phyloP scores from a whole-genome alignment of 2,329 filamentous ascomycete genomes.

The Colletotrichum horii region DNA sequence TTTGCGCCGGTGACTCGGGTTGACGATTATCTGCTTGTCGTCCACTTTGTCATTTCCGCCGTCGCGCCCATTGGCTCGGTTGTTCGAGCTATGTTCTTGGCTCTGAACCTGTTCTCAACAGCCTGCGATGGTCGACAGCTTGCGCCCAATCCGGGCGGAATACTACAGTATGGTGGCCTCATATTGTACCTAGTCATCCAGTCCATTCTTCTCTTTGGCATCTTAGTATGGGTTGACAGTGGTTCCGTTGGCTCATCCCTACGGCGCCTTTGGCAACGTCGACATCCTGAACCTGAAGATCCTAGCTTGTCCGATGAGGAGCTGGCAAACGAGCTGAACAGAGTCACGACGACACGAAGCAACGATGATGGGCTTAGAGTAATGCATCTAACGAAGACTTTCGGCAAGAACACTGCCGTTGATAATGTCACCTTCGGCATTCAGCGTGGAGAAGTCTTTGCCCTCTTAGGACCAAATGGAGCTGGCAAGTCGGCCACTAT shows the following conservation, averaged over 20 bases:
- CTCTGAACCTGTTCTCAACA: slow-evolving; percentile 83
- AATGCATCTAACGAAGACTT: slow-evolving; percentile 79
- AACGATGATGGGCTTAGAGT: slow-evolving; percentile 75
- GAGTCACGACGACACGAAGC: slow-evolving; percentile 59
- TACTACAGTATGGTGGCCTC: slow-evolving; percentile 80
- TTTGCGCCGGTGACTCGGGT: slow-evolving; percentile 75
- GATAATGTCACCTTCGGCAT: slow-evolving; percentile 88
- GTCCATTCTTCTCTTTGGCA: slow-evolving; percentile 69
- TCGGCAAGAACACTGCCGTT: slow-evolving; percentile 79
- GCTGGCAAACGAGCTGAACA: slow-evolving; percentile 66
- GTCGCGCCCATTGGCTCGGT: slow-evolving; percentile 81
- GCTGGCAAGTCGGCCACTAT: slow-evolving; percentile 93
- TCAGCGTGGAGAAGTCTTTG: slow-evolving; percentile 81
- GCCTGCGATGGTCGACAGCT: slow-evolving; percentile 72
- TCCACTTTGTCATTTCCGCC: slow-evolving; percentile 76
- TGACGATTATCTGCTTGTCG: slow-evolving; percentile 69
- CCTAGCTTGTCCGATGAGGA: slow-evolving; percentile 56
- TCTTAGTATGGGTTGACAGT: slow-evolving; percentile 82
- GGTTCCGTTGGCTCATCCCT: slow-evolving; percentile 67
- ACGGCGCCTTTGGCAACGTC: slow-evolving; percentile 32
- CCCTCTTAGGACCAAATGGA: slow-evolving; percentile 87
- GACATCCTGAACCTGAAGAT: slow-evolving; percentile 11
- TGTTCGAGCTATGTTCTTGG: slow-evolving; percentile 74
- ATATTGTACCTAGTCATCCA: slow-evolving; percentile 85
- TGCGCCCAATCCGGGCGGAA: slow-evolving; percentile 70